Evolutionary conservation across 2,329 filamentous ascomycete genomes (phyloP), one percentile per base, ranked within the genome.

Genomic region (Nothomitra cinnamomea): DNA sequence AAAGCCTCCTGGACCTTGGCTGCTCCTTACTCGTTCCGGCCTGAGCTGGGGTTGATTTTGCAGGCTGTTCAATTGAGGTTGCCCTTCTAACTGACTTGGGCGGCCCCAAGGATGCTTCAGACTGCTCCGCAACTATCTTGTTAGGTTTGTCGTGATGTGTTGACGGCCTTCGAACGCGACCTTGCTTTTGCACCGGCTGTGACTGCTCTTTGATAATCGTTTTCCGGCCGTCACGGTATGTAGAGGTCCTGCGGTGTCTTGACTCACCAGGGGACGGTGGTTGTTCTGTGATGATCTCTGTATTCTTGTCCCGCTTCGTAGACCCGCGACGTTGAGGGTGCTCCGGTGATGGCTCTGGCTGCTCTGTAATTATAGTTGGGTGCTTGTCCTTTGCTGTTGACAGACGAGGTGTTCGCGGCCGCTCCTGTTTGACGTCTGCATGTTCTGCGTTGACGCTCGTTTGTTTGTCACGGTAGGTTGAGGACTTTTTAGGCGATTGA

Each of bases 271-370:
- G 45, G 2, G 45, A 49, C 24, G 45, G 45, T 2, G 45, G 45
- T 24, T 49, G 45, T 49, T 49, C 45, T n/a, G 45, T 49, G 12
- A 49, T 49, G 19, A 49, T 49, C 45, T 49, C 45, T 2, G 45
- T 49, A 19, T 49, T 49, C 15, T 49, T 49, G 15, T 49, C 45
- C 25, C 45, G 45, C 17, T 49, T 49, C 17, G 24, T 49, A 17
- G 45, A 49, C 32, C 43, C 43, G 21, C 43, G 43, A 47, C 45
- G 45, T 24, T 35, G 45, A 19, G 25, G 45, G 2, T 28, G 45
- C 32, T 49, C 45, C n/a, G 28, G 19, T 10, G 25, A 35, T 28
- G 45, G 24, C 45, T 49, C 45, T 22, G 45, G 24, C 24, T 49
- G 45, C 45, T 49, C 45, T 12, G 45, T 49, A 49, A 49, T 49